Base-by-base conservation (phyloP, 805 yeast species). In the Metschnikowia reukaufii region DNA sequence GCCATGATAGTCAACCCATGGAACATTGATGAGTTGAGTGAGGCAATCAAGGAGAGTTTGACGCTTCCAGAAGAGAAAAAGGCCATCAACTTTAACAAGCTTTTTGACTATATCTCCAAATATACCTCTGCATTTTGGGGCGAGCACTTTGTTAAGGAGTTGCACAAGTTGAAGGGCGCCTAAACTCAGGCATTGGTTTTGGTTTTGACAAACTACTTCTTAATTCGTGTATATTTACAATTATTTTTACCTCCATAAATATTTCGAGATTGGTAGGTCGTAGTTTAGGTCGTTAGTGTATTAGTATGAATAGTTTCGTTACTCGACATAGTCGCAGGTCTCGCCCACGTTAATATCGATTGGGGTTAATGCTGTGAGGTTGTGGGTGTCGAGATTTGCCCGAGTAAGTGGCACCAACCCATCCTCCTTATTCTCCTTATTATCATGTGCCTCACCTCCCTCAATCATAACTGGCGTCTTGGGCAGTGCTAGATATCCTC, bases 71-170 rank as follows among this genome's bases (percentile, higher is more conserved):
- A 79, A 27, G 97, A 90, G 58, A 89, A 89, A 75, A 81, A 82
- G 59, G 74, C 67, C 25, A 81, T 83, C 13, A 92, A 90, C 61
- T 94, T 90, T 71, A 79, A 83, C 42, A 88, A 88, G 66, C 75
- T 94, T 67, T 89, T 89, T 73, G 81, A 77, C 52, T 94, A 94
- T 64, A 89, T 94, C 52, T 81, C 88, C 35, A 92, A 95, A 70
- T 94, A 91, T 64, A 94, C 99, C 10, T 87, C 97, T 23, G 89
- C 88, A 9, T 94, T 82, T 65, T 94, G 99, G 99, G 98, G 98
- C 44, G 96, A 90, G 65, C 87, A 84, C 58, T 94, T 94, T 66
- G 98, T 94, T 35, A 83, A 83, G 58, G 99, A 94, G 65, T 72
- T 94, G 60, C 76, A 68, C 55, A 81, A 78, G 56, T 58, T 63